Percentiles rank a stretch among this genome's conserved stretches.
phyloP scores from a whole-genome alignment of 129 eudicot species.

The Ambrosia artemisiifolia region DNA sequence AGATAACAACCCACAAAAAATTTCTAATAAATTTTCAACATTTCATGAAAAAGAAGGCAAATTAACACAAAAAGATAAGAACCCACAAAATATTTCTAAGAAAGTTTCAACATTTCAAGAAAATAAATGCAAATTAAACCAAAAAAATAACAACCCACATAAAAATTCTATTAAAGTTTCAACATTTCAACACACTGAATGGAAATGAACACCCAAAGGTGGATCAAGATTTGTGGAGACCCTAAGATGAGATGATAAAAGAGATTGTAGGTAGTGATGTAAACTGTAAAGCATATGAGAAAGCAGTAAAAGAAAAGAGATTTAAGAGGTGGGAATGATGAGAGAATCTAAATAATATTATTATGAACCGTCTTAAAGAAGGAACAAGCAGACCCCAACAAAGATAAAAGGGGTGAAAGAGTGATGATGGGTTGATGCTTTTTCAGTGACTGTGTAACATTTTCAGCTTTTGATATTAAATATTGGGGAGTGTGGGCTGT shows the following conservation, averaged over 20 bases:
- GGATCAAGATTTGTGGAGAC: constrained; percentile 23
- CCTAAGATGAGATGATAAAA: constrained; percentile 20
- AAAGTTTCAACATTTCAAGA: too few species aligned
- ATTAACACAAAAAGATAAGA: constrained; percentile 24
- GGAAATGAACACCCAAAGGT: constrained; percentile 3
- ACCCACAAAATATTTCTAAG: too few species aligned
- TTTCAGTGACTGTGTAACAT: constrained; percentile 35
- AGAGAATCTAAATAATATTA: constrained; percentile 20
- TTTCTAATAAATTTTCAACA: neutral
- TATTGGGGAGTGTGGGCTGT: constrained; percentile 23
- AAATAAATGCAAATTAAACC: too few species aligned
- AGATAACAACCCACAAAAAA: neutral
- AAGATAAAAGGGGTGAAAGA: constrained; percentile 24
- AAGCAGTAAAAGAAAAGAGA: constrained; percentile 44
- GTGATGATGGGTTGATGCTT: constrained; percentile 42
- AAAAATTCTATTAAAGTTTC: constrained; percentile 1
- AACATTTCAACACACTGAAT: neutral
- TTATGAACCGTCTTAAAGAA: constrained; percentile 8
- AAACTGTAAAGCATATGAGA: constrained; percentile 61
- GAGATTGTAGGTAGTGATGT: constrained; percentile 7
- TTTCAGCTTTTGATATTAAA: constrained; percentile 45
- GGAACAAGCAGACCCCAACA: constrained; percentile 27
- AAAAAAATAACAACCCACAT: constrained; percentile 15
- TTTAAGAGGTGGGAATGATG: constrained; percentile 56
- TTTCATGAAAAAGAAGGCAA: neutral